A percentile compares a stretch with the other conserved stretches of the same genome.
phyloP scores from a whole-genome alignment of 2,329 filamentous ascomycete genomes.

The Pyricularia pennisetigena region DNA sequence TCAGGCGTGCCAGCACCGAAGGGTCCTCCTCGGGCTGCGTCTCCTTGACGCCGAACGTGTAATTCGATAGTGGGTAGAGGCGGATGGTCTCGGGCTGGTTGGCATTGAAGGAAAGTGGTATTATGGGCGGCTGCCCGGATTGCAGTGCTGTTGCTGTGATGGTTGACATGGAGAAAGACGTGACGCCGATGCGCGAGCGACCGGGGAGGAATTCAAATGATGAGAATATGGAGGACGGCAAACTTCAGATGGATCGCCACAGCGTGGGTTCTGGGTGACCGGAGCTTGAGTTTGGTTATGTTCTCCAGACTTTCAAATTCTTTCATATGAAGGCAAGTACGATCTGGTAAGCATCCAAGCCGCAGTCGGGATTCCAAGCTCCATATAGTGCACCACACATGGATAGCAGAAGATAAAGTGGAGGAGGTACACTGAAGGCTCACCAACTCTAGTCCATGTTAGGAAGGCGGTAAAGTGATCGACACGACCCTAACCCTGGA shows the following conservation, averaged over 20 bases:
- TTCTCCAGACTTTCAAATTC: not conserved
- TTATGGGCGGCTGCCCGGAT: conserved; percentile 67
- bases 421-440: not conserved
- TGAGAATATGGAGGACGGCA: not conserved
- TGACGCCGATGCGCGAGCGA: not conserved
- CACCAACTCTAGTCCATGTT: not conserved
- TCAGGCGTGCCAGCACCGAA: conserved; percentile 83
- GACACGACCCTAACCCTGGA: not conserved
- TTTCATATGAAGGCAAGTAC: not conserved
- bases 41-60: conserved; percentile 98
- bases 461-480: not conserved
- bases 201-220: not conserved
- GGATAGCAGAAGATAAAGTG: not conserved
- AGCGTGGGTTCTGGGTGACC: not conserved
- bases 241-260: not conserved
- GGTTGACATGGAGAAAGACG: conserved; percentile 58
- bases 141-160: conserved; percentile 68
- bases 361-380: not conserved
- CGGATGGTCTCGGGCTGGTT: conserved; percentile 86
- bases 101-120: conserved; percentile 75
- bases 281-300: not conserved
- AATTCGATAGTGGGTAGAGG: conserved; percentile 92
- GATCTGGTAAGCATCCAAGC: not conserved
- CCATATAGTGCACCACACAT: not conserved
- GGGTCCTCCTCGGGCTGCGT: conserved; percentile 97